phyloP scores from a whole-genome alignment of 2,329 filamentous ascomycete species.

The Dactylellina parvicollis region DNA sequence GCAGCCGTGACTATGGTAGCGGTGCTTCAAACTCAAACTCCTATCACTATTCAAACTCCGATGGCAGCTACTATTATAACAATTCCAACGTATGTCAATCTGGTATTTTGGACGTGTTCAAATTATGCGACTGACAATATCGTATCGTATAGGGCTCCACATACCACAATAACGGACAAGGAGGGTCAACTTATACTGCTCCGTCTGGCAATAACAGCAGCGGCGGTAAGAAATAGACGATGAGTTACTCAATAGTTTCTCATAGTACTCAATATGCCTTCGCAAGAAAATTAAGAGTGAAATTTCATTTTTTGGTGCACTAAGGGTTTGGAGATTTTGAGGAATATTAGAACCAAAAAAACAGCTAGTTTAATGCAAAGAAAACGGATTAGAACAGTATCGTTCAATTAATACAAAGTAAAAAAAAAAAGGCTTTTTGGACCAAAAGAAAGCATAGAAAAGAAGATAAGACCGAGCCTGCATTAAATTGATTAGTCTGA shows the following conservation, averaged over 20 bases:
- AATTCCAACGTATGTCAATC: slow-evolving; percentile 53
- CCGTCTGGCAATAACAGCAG: slow-evolving; percentile 28
- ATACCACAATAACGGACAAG: slow-evolving; percentile 55
- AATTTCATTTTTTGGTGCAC: too few relatives aligned
- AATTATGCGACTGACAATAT: background rate
- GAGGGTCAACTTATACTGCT: slow-evolving; percentile 50
- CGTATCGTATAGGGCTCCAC: slow-evolving; percentile 48
- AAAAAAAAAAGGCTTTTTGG: too few relatives aligned
- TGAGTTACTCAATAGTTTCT: too few relatives aligned
- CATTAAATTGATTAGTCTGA: too few relatives aligned
- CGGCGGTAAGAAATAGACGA: slow-evolving; percentile 53
- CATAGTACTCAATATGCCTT: background rate
- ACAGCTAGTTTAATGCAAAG: too few relatives aligned
- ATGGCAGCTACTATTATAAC: slow-evolving; percentile 56
- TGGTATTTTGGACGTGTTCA: background rate
- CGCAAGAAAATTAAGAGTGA: background rate
- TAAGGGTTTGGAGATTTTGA: too few relatives aligned
- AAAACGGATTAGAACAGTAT: too few relatives aligned
- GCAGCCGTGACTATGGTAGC: slow-evolving; percentile 55
- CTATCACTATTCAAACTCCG: slow-evolving; percentile 56
- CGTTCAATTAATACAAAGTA: too few relatives aligned
- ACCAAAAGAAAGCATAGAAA: too few relatives aligned
- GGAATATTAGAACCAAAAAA: too few relatives aligned
- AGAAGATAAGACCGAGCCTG: too few relatives aligned
- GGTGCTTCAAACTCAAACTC: slow-evolving; percentile 53